A percentile compares a stretch with the other conserved stretches of the same genome.
These are phyloP conservation scores for Gracilaria domingensis DNA, from an alignment of 23 red algal species.

Conservation along the genomic window DNA sequence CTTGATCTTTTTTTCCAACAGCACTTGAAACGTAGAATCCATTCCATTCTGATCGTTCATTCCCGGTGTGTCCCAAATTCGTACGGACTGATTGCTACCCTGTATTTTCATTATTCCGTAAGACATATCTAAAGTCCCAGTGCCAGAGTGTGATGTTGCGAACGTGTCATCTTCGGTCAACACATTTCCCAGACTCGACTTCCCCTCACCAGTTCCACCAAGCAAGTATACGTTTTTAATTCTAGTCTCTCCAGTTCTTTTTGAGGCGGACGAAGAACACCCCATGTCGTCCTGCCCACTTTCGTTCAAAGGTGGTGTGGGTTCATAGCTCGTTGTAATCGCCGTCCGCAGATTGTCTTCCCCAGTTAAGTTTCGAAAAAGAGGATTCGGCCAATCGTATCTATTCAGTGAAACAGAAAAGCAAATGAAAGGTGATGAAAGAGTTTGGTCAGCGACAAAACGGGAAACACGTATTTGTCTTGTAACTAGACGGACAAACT, in stretches of 20 bases:
- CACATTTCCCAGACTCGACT: neutral
- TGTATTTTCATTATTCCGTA: neutral
- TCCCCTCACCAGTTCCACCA: neutral
- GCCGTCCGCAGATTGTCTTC: too few relatives aligned
- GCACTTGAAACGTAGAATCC: neutral
- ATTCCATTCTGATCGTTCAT: slow-evolving; percentile 2
- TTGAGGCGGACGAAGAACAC: neutral
- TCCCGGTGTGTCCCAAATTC: slow-evolving; percentile 13
- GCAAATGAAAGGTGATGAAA: too few relatives aligned
- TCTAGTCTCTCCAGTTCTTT: neutral
- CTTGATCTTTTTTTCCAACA: neutral
- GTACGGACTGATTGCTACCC: neutral
- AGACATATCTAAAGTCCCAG: neutral
- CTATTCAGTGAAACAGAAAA: too few relatives aligned
- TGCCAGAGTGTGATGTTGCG: neutral
- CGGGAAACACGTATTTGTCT: too few relatives aligned
- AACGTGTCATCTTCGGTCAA: neutral
- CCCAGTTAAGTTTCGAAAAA: too few relatives aligned
- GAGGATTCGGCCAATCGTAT: too few relatives aligned
- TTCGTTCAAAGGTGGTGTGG: too few relatives aligned
- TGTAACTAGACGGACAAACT: too few relatives aligned
- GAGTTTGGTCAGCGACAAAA: too few relatives aligned
- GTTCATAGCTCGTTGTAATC: too few relatives aligned
- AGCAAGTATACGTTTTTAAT: neutral
- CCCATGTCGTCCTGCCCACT: too few relatives aligned